Conservation (phyloP, 2,329 filamentous ascomycete genomes). For the Fusarium cicatricum region DNA sequence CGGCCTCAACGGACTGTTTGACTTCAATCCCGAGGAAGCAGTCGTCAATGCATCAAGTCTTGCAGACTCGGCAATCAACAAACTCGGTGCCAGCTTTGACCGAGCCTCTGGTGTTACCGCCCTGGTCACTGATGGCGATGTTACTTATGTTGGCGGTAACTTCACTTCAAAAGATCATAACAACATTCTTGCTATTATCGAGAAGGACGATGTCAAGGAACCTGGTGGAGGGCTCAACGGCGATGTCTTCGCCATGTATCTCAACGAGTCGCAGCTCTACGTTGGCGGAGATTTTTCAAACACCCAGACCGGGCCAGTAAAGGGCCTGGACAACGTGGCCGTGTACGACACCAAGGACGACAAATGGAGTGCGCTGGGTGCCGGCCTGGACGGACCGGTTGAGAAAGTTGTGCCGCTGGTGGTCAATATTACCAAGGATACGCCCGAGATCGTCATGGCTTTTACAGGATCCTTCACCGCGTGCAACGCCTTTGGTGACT, state of each 20-base stretch:
- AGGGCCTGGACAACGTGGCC: conserved; percentile 79
- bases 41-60: conserved; percentile 69
- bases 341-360: conserved; percentile 75
- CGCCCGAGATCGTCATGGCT: conserved; percentile 76
- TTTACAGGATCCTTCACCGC: conserved; percentile 82
- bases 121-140: conserved; percentile 70
- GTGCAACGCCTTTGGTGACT: conserved; percentile 73
- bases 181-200: conserved; percentile 80
- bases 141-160: conserved; percentile 82
- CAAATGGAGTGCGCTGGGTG: conserved; percentile 81
- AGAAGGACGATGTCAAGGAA: conserved; percentile 67
- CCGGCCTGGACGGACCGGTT: conserved; percentile 84
- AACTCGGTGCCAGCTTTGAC: conserved; percentile 75
- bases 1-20: conserved; percentile 88
- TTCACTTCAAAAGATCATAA: conserved; percentile 74
- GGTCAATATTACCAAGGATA: conserved; percentile 76
- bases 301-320: conserved; percentile 66
- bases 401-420: conserved; percentile 76
- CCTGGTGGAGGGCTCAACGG: conserved; percentile 80
- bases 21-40: conserved; percentile 73
- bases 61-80: conserved; percentile 76
- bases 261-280: conserved; percentile 73
- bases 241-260: conserved; percentile 75
- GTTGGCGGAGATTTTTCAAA: conserved; percentile 87
- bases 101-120: conserved; percentile 72